Conservation (phyloP, 805 yeast genomes). For the Ogataea salicorniae region DNA sequence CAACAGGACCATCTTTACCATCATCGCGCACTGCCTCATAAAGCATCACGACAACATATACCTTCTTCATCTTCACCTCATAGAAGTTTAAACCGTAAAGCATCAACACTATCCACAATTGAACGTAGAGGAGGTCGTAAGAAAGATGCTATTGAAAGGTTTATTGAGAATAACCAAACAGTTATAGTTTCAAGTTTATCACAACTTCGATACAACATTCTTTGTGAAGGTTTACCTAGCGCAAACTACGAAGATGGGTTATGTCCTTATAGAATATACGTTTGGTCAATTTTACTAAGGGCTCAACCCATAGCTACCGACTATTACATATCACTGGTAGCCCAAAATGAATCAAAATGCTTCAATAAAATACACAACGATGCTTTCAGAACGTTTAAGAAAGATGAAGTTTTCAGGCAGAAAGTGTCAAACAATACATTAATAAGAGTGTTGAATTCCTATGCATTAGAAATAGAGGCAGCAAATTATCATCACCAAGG, state of each 20-base stretch:
- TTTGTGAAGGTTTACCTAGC: slow-evolving; percentile 40
- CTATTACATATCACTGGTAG: slow-evolving; percentile 47
- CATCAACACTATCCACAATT: slow-evolving; percentile 12
- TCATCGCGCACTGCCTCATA: background rate
- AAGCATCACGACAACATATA: background rate
- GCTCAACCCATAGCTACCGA: slow-evolving; percentile 55
- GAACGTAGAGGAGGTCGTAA: slow-evolving; percentile 33
- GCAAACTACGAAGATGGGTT: slow-evolving; percentile 29
- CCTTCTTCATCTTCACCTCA: slow-evolving; percentile 1
- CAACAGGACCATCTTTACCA: no score
- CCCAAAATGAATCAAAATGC: slow-evolving; percentile 47
- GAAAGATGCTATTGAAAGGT: slow-evolving; percentile 51
- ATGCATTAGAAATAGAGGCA: slow-evolving; percentile 44
- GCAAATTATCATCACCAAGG: slow-evolving; percentile 1
- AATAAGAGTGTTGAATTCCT: slow-evolving; percentile 65
- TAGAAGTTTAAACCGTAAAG: slow-evolving; percentile 12
- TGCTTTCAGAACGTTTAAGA: slow-evolving; percentile 78
- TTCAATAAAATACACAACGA: slow-evolving; percentile 76
- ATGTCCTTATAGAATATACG: slow-evolving; percentile 66
- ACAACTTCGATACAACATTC: slow-evolving; percentile 47
- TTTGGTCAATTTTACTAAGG: slow-evolving; percentile 75
- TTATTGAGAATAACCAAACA: slow-evolving; percentile 39
- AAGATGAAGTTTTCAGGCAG: slow-evolving; percentile 58
- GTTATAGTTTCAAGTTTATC: slow-evolving; percentile 44
- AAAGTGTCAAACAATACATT: slow-evolving; percentile 67